Percentiles rank a stretch among this genome's conserved stretches.
These are phyloP conservation scores for Penicillium sp. DNA, from an alignment of 2,329 filamentous ascomycete genomes.

Conservation along the genomic window DNA sequence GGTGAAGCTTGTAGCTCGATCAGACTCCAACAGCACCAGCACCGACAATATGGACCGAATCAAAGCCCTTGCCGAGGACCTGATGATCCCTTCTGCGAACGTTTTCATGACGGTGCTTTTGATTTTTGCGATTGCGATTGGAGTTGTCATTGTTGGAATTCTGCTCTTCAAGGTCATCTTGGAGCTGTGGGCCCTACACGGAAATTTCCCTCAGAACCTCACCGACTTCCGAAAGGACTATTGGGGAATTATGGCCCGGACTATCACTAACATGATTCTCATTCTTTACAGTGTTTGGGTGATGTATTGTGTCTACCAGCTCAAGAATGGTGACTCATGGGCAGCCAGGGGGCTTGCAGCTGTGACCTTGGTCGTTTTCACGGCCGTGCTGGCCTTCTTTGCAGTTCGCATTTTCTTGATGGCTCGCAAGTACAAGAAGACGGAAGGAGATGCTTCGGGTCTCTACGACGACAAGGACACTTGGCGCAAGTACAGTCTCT, in stretches of 20 bases:
- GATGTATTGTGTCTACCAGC: slow-evolving; percentile 93
- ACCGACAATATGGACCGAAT: slow-evolving; percentile 55
- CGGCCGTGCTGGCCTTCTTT: slow-evolving; percentile 77
- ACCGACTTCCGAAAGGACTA: slow-evolving; percentile 90
- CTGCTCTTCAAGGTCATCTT: slow-evolving; percentile 88
- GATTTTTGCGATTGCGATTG: slow-evolving; percentile 83
- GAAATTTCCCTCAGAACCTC: slow-evolving; percentile 76
- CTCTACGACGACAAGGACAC: slow-evolving; percentile 87
- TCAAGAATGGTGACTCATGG: slow-evolving; percentile 92
- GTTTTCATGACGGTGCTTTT: slow-evolving; percentile 95
- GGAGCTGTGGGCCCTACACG: slow-evolving; percentile 87
- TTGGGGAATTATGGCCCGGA: slow-evolving; percentile 87
- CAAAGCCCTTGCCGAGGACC: slow-evolving; percentile 76
- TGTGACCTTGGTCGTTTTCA: slow-evolving; percentile 78
- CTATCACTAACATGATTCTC: slow-evolving; percentile 85
- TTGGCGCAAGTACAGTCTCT: slow-evolving; percentile 94
- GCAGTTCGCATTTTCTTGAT: slow-evolving; percentile 77
- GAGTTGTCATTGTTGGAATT: slow-evolving; percentile 78
- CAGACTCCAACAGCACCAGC: slow-evolving; percentile 36
- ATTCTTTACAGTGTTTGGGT: slow-evolving; percentile 94
- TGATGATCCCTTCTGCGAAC: slow-evolving; percentile 82
- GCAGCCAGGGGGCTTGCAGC: slow-evolving; percentile 81
- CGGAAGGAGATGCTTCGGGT: slow-evolving; percentile 68
- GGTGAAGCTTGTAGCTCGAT: slow-evolving; percentile 41
- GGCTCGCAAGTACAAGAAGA: slow-evolving; percentile 70